Base-by-base conservation (phyloP, 768 basidiomycete genomes). In the Leccinellum luteum region DNA sequence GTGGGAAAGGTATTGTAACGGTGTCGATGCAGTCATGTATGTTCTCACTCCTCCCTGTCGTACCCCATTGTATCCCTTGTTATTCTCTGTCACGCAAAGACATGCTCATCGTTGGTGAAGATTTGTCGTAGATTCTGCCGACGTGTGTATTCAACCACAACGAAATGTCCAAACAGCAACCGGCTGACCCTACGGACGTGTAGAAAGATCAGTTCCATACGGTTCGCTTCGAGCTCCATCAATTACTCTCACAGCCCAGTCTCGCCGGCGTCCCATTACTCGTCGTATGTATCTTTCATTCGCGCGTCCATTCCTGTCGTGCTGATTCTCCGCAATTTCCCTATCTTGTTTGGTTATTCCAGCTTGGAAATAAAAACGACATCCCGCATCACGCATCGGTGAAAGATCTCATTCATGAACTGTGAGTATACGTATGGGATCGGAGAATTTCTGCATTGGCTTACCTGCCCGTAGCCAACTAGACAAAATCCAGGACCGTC, bases 341-440 rank as follows among this genome's bases (percentile, higher is more conserved):
- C 1, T 9, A 14, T 19, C 2, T 14, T 41, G 3, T 13, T 44
- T 19, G 28, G 38, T 27, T 6, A 28, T 30, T 6, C 13, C 12
- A 92, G 90, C 79, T 97, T 21, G 94, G 94, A 4, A 97, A 97
- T 74, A 97, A 97, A 76, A 96, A 93, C 62, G 94, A 97, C 69
- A 63, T 96, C 2, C 81, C 86, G 3, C 83, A 79, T 9, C 90
- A 92, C 58, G 83, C 86, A 14, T 71, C 85, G 9, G 89, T 95
- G 3, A 90, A 94, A 61, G 91, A 94, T 49, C 76, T 97, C 41
- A 97, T 97, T 53, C 80, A 77, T 48, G 82, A 82, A 52, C 74
- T 94, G 93, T 90, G 63, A 60, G 86, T 54, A 25, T 3, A 3
- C 34, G 28, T 19, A 9, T 35, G 19, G 0, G 7, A 14, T 9